Evolutionary conservation across 2,329 filamentous ascomycete genomes (phyloP), one percentile per base, ranked within the genome.

Genomic region (Clonostachys chloroleuca): DNA sequence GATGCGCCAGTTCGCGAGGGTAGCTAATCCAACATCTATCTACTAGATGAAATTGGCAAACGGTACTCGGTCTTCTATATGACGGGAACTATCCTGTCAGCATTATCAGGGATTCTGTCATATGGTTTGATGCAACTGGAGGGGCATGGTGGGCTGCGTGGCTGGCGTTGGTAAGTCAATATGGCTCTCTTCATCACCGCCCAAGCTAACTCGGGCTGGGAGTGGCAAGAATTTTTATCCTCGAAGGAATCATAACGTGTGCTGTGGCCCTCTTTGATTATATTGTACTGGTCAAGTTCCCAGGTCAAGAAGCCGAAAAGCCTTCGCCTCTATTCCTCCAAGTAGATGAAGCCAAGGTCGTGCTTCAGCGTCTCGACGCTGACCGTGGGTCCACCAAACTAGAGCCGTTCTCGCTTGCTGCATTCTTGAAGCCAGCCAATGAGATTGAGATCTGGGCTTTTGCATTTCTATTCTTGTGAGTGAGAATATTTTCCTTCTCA

Each of bases 221-320:
- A n/a, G 24, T 30, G 24, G 8, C 24, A 30, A 30, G 24, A 9
- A 58, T 58, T 39, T 58, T 58, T 30, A 51, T 58, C 6, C 51
- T 58, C 0, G 56, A 58, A 6, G 56, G 56, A 4, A 49, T 58
- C 5, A 53, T 54, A 1, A 56, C 70, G 12, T 55, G 72, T 1
- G 44, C 62, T 17, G 53, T 67, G n/a, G 63, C 62, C 5, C 58
- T 72, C 3, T 51, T 54, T 33, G 62, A 62, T 12, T 63, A 53
- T 44, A 53, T 59, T 33, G 54, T 57, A 36, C 52, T 59, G 13
- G 48, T 59, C 42, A 54, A 56, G 42, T 59, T 54, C 42, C 57
- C 52, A 30, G 51, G 50, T 33, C 40, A 44, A 30, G 24, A 30
- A 30, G 24, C 24, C 35, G 36, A 43, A n/a, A 48, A 42, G 41